Evolutionary conservation across 2,329 filamentous ascomycete species (phyloP).

Genomic region (Knoxdaviesia capensis): DNA sequence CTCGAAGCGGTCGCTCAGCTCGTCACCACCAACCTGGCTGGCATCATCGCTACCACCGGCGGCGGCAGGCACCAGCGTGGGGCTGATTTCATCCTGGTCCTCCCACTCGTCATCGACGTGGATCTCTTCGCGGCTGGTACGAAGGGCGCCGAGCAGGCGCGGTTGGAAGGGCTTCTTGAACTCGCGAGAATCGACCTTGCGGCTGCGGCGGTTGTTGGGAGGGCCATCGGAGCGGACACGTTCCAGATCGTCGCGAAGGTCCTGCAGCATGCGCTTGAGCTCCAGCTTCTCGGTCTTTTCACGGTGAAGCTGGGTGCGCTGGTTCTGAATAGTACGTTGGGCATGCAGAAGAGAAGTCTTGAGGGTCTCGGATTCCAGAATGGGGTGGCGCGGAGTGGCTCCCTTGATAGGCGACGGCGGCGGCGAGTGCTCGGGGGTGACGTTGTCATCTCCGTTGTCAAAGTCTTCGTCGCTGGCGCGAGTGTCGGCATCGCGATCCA

Average conservation of each 20-base stretch:
- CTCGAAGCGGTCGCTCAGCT: conserved; percentile 52
- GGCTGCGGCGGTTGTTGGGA: conserved; percentile 35
- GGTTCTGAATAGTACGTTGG: conserved; percentile 87
- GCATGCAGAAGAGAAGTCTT: conserved; percentile 89
- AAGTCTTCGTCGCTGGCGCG: conserved; percentile 41
- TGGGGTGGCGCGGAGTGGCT: conserved; percentile 62
- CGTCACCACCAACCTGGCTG: conserved; percentile 8
- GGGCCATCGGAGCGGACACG: conserved; percentile 31
- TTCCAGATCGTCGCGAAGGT: conserved; percentile 80
- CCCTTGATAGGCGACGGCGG: conserved; percentile 79
- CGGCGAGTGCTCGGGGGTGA: conserved; percentile 76
- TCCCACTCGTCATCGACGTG: conserved; percentile 80
- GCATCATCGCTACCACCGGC: conserved; percentile 1
- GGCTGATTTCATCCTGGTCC: conserved; percentile 38
- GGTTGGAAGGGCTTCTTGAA: conserved; percentile 53
- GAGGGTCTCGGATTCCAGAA: conserved; percentile 87
- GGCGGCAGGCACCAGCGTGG: conserved; percentile 1
- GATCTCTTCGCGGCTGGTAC: conserved; percentile 59
- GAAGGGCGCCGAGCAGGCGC: conserved; percentile 55
- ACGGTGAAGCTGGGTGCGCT: conserved; percentile 85
- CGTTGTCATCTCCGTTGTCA: conserved; percentile 44
- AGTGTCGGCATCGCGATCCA: conserved; percentile 41
- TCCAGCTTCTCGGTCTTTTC: conserved; percentile 99
- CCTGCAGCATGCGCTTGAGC: conserved; percentile 83
- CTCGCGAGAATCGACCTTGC: conserved; percentile 41